phyloP scores from a whole-genome alignment of 352 stramenopile species.

The Hyaloperonospora arabidopsidis region DNA sequence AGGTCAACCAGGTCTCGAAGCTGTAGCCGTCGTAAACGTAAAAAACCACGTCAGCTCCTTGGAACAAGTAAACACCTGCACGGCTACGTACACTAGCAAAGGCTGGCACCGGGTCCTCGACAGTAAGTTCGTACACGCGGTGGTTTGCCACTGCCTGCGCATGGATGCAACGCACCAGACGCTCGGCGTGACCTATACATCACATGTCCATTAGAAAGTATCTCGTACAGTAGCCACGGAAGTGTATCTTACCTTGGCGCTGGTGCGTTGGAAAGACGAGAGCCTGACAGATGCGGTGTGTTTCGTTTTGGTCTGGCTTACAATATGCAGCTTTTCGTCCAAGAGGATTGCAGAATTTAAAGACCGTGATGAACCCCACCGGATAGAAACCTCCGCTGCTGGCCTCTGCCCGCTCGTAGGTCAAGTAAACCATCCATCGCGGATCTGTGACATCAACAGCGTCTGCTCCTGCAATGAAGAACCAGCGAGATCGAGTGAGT shows the following conservation, averaged over 20 bases:
- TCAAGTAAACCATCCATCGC: conserved; percentile 72
- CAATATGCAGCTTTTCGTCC: conserved; percentile 40
- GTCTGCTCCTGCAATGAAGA: conserved; percentile 41
- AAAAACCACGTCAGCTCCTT: not conserved
- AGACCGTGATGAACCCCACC: conserved; percentile 72
- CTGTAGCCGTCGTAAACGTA: conserved; percentile 22
- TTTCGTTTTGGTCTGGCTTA: conserved; percentile 44
- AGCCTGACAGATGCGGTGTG: conserved; percentile 76
- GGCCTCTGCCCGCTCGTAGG: conserved; percentile 43
- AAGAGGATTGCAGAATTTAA: conserved; percentile 77
- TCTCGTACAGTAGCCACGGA: not conserved
- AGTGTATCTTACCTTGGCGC: conserved; percentile 44
- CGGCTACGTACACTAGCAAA: conserved; percentile 50
- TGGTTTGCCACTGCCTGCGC: conserved; percentile 39
- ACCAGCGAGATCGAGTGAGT: not conserved
- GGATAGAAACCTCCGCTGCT: conserved; percentile 23
- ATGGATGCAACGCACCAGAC: conserved; percentile 62
- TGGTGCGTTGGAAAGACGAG: conserved; percentile 74
- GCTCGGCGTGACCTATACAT: conserved; percentile 55
- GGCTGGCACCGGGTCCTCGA: conserved; percentile 76
- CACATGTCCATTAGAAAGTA: conserved; percentile 4
- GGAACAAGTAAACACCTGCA: not conserved
- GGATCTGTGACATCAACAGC: conserved; percentile 63
- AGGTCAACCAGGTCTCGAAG: conserved; percentile 66
- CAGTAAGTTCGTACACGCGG: conserved; percentile 73